Evolutionary conservation across 192 early-diverging fungal genomes (phyloP).

Genomic region (Podila epicladia): DNA sequence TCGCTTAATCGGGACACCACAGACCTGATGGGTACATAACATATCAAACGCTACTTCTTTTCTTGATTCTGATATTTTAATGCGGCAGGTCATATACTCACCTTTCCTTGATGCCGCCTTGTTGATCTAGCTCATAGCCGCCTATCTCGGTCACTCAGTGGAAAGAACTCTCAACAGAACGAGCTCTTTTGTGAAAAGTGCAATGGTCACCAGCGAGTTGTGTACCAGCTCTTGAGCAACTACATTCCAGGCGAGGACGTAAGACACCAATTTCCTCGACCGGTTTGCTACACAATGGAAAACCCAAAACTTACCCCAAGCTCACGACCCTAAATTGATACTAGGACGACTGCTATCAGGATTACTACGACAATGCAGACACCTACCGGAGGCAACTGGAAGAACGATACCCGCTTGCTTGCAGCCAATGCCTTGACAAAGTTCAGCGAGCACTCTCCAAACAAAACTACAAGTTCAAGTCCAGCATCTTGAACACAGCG

Average conservation of each 20-base stretch:
- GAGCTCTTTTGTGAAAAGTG: constrained; percentile 44
- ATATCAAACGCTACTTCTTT: background rate
- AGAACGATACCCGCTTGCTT: constrained; percentile 40
- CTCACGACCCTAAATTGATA: background rate
- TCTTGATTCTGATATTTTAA: background rate
- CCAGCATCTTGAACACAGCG: constrained; percentile 19
- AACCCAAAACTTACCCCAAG: background rate
- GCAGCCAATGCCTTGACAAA: constrained; percentile 24
- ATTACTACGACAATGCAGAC: constrained; percentile 29
- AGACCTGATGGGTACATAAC: constrained; percentile 16
- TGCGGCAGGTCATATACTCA: background rate
- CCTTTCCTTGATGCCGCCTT: background rate
- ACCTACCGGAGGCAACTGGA: constrained; percentile 28
- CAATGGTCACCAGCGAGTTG: constrained; percentile 34
- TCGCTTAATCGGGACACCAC: constrained; percentile 28
- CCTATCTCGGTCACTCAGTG: background rate
- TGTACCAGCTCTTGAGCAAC: constrained; percentile 45
- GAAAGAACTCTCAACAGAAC: background rate
- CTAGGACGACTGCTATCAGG: constrained; percentile 39
- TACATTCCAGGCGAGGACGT: constrained; percentile 48
- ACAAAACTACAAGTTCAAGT: constrained; percentile 38
- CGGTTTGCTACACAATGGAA: too few species aligned
- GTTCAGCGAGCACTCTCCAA: constrained; percentile 22
- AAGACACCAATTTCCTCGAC: background rate
- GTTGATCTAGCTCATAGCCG: constrained; percentile 17